phyloP scores from a whole-genome alignment of 2,329 filamentous ascomycete genomes.

The Microsporum canis region DNA sequence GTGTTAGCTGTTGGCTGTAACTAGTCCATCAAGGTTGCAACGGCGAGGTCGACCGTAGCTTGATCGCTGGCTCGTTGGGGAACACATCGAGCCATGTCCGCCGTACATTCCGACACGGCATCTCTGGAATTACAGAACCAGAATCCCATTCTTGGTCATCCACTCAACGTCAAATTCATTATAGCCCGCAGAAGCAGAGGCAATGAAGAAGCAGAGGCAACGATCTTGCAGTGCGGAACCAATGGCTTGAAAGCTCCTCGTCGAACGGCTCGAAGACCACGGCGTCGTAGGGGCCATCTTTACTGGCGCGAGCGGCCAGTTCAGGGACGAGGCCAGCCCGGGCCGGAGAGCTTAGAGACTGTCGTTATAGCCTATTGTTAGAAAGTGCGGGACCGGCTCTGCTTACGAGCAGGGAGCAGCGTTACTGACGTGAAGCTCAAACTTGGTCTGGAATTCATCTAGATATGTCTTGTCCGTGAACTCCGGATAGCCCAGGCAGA shows the following conservation, averaged over 20 bases:
- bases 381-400: neutral
- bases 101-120: slow-evolving; percentile 44
- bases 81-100: slow-evolving; percentile 44
- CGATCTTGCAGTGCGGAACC: slow-evolving; percentile 36
- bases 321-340: slow-evolving; percentile 9
- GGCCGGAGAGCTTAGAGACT: slow-evolving; percentile 5
- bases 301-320: neutral
- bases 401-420: too few relatives aligned
- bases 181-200: slow-evolving; percentile 39
- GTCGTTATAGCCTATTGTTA: neutral
- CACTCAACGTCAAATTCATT: slow-evolving; percentile 39
- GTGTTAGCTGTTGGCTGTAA: neutral
- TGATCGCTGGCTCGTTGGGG: slow-evolving; percentile 34
- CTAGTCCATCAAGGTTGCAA: too few relatives aligned
- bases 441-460: slow-evolving; percentile 10
- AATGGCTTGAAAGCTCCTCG: slow-evolving; percentile 33
- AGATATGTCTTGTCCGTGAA: slow-evolving; percentile 10
- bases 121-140: slow-evolving; percentile 46
- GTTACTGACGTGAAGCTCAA: slow-evolving; percentile 9
- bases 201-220: slow-evolving; percentile 39
- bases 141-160: slow-evolving; percentile 36
- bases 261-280: slow-evolving; percentile 42
- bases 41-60: slow-evolving; percentile 9
- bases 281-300: slow-evolving; percentile 33
- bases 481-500: slow-evolving; percentile 8